Evolutionary conservation across 345 rosid genomes (phyloP), one percentile per base, ranked within the genome.

Genomic region (Excoecaria cochinchinensis): DNA sequence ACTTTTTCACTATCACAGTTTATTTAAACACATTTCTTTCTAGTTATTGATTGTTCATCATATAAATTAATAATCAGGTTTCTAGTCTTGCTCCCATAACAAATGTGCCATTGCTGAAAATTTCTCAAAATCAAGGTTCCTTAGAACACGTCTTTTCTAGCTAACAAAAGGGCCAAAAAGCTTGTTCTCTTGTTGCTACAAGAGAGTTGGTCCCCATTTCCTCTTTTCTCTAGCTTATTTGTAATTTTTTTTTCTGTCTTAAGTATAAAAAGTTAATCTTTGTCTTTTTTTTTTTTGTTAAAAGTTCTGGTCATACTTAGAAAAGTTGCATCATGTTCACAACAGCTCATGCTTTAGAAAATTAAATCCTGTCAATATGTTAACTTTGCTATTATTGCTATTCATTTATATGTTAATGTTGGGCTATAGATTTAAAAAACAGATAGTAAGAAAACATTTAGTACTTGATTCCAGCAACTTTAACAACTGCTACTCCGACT

Each of bases 401-500:
- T 22, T 42, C 52, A 67, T n/a, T 24, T 44, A 42, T 31, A 61
- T 25, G n/a, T 17, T 12, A 38, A 38, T 46, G 62, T 4, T 68
- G 31, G 15, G 56, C 9, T 44, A 15, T 9, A 15, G 31, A 40
- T 74, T 57, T 13, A 4, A 46, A 8, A 17, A 12, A 62, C 47
- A 65, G 9, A 67, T 55, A 15, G 14, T 40, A 22, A 44, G n/a
- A 8, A 22, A n/a, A 3, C 11, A n/a, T 21, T 70, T 47, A 56
- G 58, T 77, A 48, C 44, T 53, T 44, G 67, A 16, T 42, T 52
- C 56, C 64, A 4, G 58, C 15, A 38, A 31, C 69, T 8, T 47
- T 38, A 3, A 64, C 58, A 36, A 64, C 76, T 57, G 38, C 69
- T 52, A 72, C 31, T 62, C 56, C 51, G 22, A 72, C 65, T 69